Conservation (phyloP, 78 protist genomes). For the Dictyostelium capitatum region DNA sequence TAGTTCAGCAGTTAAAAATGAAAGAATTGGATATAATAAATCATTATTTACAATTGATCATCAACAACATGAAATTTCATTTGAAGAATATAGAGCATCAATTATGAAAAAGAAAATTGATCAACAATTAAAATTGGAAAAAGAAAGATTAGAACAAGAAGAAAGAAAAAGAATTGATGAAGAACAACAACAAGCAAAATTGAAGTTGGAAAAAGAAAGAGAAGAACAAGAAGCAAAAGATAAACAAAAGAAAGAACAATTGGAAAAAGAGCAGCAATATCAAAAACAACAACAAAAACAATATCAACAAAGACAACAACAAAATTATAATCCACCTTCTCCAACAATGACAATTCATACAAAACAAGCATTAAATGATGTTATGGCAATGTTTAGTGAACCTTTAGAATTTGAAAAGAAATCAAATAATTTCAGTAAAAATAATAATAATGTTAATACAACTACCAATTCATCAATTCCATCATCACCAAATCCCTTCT, state of each 20-base stretch:
- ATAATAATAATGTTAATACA: neutral
- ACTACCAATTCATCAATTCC: neutral
- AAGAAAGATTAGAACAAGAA: neutral
- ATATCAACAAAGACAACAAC: slow-evolving; percentile 19
- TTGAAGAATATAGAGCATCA: slow-evolving; percentile 60
- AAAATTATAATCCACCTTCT: slow-evolving; percentile 25
- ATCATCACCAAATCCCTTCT: slow-evolving; percentile 7
- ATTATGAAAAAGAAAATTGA: neutral
- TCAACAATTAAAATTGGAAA: neutral
- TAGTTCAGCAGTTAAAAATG: neutral
- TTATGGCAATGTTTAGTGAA: slow-evolving; percentile 74
- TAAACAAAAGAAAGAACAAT: slow-evolving; percentile 4
- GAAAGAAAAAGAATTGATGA: neutral
- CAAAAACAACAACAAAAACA: slow-evolving; percentile 13
- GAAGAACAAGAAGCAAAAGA: neutral
- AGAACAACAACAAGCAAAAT: neutral
- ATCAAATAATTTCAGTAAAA: neutral
- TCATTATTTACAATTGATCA: slow-evolving; percentile 28
- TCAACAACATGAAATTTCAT: slow-evolving; percentile 34
- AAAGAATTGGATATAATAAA: slow-evolving; percentile 69
- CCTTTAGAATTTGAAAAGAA: slow-evolving; percentile 55
- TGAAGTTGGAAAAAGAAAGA: neutral
- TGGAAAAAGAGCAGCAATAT: slow-evolving; percentile 22
- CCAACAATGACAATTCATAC: slow-evolving; percentile 82
- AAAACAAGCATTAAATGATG: slow-evolving; percentile 67